Evolutionary conservation across 1,284 basidiomycete genomes (phyloP).

Genomic region (Ceratobasidium sp.): DNA sequence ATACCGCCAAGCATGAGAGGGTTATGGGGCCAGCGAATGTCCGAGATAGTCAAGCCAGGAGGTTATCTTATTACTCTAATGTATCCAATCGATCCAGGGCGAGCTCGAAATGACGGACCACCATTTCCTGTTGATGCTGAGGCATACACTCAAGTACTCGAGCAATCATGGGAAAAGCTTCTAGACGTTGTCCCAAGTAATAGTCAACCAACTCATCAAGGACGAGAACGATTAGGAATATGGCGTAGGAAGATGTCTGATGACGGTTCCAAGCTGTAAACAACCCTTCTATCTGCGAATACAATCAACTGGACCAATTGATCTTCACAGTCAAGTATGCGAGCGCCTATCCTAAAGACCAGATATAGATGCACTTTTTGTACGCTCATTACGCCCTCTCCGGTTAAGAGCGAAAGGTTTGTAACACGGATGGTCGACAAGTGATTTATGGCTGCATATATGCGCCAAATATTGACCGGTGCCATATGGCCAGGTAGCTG

Average conservation of each 20-base stretch:
- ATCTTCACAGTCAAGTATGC: too few relatives aligned
- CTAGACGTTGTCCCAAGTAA: background rate
- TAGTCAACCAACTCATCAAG: constrained; percentile 16
- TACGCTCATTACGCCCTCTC: too few relatives aligned
- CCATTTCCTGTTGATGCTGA: constrained; percentile 68
- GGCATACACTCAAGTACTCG: constrained; percentile 63
- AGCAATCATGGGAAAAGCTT: constrained; percentile 22
- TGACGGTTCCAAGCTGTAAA: background rate
- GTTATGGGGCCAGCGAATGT: constrained; percentile 67
- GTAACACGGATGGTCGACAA: background rate
- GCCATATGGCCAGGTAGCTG: background rate
- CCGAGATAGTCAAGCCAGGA: constrained; percentile 61
- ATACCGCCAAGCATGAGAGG: constrained; percentile 63
- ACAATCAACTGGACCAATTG: background rate
- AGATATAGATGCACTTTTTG: too few relatives aligned
- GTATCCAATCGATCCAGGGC: constrained; percentile 59
- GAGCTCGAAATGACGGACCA: constrained; percentile 60
- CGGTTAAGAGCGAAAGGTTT: too few relatives aligned
- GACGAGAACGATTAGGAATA: constrained; percentile 13
- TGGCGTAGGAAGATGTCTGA: constrained; percentile 1
- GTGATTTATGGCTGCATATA: background rate
- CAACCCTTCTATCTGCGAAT: background rate
- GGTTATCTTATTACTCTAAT: constrained; percentile 67
- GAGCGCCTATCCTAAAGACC: too few relatives aligned
- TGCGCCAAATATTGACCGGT: background rate